Conservation (phyloP, 2,329 filamentous ascomycete genomes). For the Tolypocladium tropicale region DNA sequence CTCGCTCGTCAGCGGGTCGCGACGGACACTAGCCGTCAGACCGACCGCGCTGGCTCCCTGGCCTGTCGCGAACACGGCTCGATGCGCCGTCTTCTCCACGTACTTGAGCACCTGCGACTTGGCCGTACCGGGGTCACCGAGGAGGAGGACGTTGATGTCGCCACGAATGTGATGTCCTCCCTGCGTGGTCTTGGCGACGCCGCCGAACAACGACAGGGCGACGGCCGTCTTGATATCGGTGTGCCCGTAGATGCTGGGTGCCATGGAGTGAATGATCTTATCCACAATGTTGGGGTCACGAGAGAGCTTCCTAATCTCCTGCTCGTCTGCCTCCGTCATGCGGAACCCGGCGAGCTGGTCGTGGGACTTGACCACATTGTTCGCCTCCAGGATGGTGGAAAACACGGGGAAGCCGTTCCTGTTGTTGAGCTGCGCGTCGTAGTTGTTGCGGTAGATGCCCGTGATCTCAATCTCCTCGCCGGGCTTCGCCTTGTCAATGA, state of each 20-base stretch:
- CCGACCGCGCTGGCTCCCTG: conserved; percentile 95
- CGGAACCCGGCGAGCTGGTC: conserved; percentile 96
- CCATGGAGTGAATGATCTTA: conserved; percentile 85
- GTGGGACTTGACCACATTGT: conserved; percentile 93
- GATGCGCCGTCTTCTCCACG: conserved; percentile 92
- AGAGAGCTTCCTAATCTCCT: conserved; percentile 76
- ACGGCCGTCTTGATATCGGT: conserved; percentile 95
- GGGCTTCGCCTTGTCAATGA: conserved; percentile 94
- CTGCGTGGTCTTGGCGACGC: conserved; percentile 82
- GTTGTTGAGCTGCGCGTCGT: conserved; percentile 94
- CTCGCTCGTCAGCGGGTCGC: conserved; percentile 89
- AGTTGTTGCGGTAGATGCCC: conserved; percentile 96
- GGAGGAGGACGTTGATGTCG: conserved; percentile 93
- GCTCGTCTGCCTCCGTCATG: conserved; percentile 90
- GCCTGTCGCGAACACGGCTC: conserved; percentile 93
- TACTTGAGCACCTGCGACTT: conserved; percentile 98
- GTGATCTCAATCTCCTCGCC: conserved; percentile 97
- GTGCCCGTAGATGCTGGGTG: conserved; percentile 95
- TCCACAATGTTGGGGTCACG: conserved; percentile 87
- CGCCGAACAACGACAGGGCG: conserved; percentile 86
- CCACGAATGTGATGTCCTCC: conserved; percentile 87
- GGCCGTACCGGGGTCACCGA: conserved; percentile 94
- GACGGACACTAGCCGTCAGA: conserved; percentile 91
- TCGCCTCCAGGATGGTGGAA: conserved; percentile 93
- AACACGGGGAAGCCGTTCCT: conserved; percentile 98